phyloP scores from a whole-genome alignment of 2,329 filamentous ascomycete species.

The Claviceps pazoutovae region DNA sequence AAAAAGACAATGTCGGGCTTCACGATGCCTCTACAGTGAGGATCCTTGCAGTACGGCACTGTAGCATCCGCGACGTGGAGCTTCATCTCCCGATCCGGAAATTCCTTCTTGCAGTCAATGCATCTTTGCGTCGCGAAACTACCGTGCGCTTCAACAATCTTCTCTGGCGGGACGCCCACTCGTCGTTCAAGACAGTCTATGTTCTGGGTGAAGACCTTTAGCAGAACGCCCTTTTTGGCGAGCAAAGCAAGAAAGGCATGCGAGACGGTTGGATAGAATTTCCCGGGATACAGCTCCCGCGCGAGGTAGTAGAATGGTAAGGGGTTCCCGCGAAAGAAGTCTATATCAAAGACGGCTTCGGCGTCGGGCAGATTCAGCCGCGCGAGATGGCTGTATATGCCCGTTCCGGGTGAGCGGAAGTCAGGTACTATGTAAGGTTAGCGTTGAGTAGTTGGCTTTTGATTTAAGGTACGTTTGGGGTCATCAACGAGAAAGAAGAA shows the following conservation, averaged over 20 bases:
- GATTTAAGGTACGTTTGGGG: too few relatives aligned
- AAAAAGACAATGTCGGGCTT: slow-evolving; percentile 97
- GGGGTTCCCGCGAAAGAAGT: slow-evolving; percentile 73
- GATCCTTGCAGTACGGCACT: slow-evolving; percentile 53
- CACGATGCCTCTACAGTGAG: slow-evolving; percentile 60
- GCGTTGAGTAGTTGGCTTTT: not conserved
- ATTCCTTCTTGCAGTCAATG: slow-evolving; percentile 68
- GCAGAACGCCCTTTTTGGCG: slow-evolving; percentile 60
- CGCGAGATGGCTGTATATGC: slow-evolving; percentile 84
- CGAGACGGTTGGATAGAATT: slow-evolving; percentile 75
- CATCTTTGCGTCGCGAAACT: slow-evolving; percentile 87
- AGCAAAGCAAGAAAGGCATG: slow-evolving; percentile 82
- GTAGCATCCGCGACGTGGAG: slow-evolving; percentile 49
- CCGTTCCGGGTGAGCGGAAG: slow-evolving; percentile 85
- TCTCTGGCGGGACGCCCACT: slow-evolving; percentile 68
- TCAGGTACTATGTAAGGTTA: slow-evolving; percentile 54
- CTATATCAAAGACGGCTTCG: slow-evolving; percentile 88
- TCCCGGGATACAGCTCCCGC: slow-evolving; percentile 81
- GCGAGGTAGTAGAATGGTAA: slow-evolving; percentile 86
- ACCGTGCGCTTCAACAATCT: slow-evolving; percentile 86
- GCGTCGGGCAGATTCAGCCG: slow-evolving; percentile 75
- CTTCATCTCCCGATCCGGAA: slow-evolving; percentile 61
- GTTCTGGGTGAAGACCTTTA: slow-evolving; percentile 91
- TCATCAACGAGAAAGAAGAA: too few relatives aligned
- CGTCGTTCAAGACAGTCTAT: slow-evolving; percentile 88